Base-by-base conservation (phyloP, 768 basidiomycete species). In the Macrolepiota fuliginosa region DNA sequence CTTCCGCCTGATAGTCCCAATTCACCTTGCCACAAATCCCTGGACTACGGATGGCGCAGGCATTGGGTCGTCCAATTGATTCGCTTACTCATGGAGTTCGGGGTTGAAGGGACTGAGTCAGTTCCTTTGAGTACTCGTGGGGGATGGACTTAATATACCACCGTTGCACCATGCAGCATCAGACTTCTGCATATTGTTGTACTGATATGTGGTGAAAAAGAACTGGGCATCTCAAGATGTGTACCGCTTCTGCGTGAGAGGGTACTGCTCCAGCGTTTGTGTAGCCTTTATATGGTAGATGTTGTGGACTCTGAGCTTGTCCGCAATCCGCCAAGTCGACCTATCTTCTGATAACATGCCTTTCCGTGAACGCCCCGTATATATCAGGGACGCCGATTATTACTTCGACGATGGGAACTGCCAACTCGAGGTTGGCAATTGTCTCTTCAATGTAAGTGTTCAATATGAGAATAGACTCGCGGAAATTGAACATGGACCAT, bases 21-120 rank as follows among this genome's bases (percentile, higher is more conserved):
- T 91, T 19, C 82, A 82, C 12, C 74, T 91, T 10, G 81, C 83
- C 5, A 91, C 90, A 4, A 87, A 91, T 64, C 68, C 77, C 2
- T 90, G 82, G 80, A 76, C 71, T 17, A 68, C 73, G n/a, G 75
- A 79, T 62, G 74, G 75, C 32, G 72, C 69, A 40, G 76, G 69
- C 63, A 77, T 75, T 61, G 75, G 62, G 40, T 55, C 24, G 24
- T 19, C 52, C n/a, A 5, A 39, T n/a, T 4, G 37, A 40, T 11
- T 15, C 37, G 22, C n/a, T 9, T 51, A 63, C 46, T 22, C 67
- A 50, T 45, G 56, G n/a, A 22, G 17, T 5, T 4, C 25, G 13
- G 53, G 12, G 24, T 54, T 35, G 32, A 12, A n/a, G 13, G 53
- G 12, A 12, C 36, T 19, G 36, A 54, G 19, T 40, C 36, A 2